A percentile compares a stretch with the other conserved stretches of the same genome.
Evolutionary conservation across 148 eudicot genomes (phyloP).

Genomic region (Heliamphora exappendiculata): DNA sequence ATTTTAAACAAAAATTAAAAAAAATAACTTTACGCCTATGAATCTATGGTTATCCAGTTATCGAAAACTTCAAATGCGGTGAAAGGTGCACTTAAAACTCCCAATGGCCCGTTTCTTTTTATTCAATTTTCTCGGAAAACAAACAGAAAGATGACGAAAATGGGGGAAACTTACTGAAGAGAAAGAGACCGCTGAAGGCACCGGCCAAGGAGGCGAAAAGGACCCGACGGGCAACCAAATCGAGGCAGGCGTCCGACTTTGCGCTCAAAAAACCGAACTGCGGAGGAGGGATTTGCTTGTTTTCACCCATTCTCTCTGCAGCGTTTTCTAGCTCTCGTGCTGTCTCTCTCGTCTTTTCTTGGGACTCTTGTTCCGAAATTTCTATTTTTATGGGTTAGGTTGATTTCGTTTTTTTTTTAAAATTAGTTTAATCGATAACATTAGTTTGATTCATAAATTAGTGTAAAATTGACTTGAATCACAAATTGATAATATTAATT

Average conservation of each 20-base stretch:
- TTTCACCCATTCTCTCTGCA: conserved; percentile 71
- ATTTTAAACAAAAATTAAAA: too few species aligned
- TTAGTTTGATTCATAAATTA: too few species aligned
- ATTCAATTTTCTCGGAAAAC: background rate
- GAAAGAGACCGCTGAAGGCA: conserved; percentile 64
- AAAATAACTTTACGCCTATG: too few species aligned
- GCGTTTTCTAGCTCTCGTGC: too few species aligned
- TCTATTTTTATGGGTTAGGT: too few species aligned
- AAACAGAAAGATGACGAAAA: background rate
- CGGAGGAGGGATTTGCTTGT: conserved; percentile 26
- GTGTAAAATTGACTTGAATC: too few species aligned
- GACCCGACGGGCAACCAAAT: conserved; percentile 65
- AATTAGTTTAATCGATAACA: too few species aligned
- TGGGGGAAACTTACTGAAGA: conserved; percentile 53
- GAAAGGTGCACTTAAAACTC: background rate
- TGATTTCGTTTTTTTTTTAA: too few species aligned
- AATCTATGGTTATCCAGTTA: too few species aligned
- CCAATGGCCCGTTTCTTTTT: background rate
- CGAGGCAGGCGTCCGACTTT: conserved; percentile 78
- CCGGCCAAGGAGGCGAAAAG: conserved; percentile 63
- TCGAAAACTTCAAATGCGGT: background rate
- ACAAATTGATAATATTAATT: too few species aligned
- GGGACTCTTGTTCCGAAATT: too few species aligned
- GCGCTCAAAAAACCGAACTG: conserved; percentile 58
- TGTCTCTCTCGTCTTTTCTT: too few species aligned